Evolutionary conservation across 1,284 basidiomycete genomes (phyloP), one percentile per base, ranked within the genome.

Genomic region (Spongiforma sp.): DNA sequence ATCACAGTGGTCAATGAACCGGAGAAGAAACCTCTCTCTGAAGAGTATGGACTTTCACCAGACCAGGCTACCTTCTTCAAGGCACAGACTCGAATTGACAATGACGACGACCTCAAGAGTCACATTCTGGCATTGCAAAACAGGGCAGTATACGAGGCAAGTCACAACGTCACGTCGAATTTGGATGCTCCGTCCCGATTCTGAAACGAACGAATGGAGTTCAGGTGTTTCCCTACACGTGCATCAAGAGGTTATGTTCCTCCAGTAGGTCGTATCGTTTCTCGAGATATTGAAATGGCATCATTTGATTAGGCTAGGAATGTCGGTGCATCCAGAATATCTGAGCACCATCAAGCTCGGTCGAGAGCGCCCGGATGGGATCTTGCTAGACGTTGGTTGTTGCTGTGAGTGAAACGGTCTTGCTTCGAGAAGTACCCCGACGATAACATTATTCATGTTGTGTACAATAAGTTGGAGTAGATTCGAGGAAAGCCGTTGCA

Each of bases 301-400:
- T 21, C 58, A 17, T 19, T 21, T 1, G 3, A 7, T 46, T 30
- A 75, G 74, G 19, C 15, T 62, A 4, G 63, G 65, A 8, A 70
- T 73, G 9, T 26, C 63, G 28, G 56, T 30, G 11, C 52, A 32
- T 2, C 61, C 73, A 17, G 60, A 55, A 14, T 76, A 75, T 24
- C 15, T 60, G 11, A 55, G 17, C 1, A 65, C 73, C 3, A 41
- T 74, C 9, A 64, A 60, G 28, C 66, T 74, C 34, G 72, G 73
- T 14, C 58, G 24, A 36, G 67, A 74, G 32, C 70, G 66, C 28
- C 58, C 63, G 2, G 62, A 67, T 1, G 74, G 56, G 3, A 64
- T 76, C 30, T 39, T 76, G 8, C 41, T 76, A 5, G 75, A 76
- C 33, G 34, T 76, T 30, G 73, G 75, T n/a, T 67, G 67, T 17